A percentile compares a stretch with the other conserved stretches of the same genome.
Evolutionary conservation across 176 grass and related monocot genomes (phyloP).

Genomic region (Hsuehochloa calcarea): DNA sequence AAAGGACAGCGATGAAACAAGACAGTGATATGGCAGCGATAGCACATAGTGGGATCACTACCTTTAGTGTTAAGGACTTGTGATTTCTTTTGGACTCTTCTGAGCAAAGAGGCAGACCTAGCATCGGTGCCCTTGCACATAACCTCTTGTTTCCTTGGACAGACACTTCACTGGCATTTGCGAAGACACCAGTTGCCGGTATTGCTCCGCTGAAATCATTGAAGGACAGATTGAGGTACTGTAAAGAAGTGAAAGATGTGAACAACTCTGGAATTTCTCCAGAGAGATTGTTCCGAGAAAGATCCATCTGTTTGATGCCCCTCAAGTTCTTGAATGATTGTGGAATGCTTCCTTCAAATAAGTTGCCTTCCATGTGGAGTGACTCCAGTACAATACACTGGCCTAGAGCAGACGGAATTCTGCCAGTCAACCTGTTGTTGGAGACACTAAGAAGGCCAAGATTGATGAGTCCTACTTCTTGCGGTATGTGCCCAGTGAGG

Average conservation of each 20-base stretch:
- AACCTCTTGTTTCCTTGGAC: slow-evolving; percentile 41
- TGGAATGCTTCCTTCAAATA: slow-evolving; percentile 47
- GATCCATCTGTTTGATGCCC: slow-evolving; percentile 38
- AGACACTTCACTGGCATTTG: slow-evolving; percentile 26
- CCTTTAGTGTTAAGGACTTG: slow-evolving; percentile 13
- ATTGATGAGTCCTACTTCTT: slow-evolving; percentile 46
- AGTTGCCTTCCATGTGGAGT: slow-evolving; percentile 45
- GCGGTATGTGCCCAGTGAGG: slow-evolving; percentile 36
- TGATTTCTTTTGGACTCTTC: background rate
- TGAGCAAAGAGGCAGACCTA: slow-evolving; percentile 32
- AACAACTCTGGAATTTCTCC: slow-evolving; percentile 48
- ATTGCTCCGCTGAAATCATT: slow-evolving; percentile 46
- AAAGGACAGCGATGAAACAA: background rate
- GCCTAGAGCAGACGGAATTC: slow-evolving; percentile 35
- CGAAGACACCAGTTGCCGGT: slow-evolving; percentile 33
- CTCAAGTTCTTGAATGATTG: slow-evolving; percentile 18
- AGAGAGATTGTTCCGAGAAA: slow-evolving; percentile 50
- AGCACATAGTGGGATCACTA: slow-evolving; percentile 14
- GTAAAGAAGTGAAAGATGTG: slow-evolving; percentile 9
- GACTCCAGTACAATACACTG: slow-evolving; percentile 40
- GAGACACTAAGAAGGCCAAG: slow-evolving; percentile 20
- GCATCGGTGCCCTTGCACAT: slow-evolving; percentile 1
- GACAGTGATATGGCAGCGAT: background rate
- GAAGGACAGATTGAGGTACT: slow-evolving; percentile 55
- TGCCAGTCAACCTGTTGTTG: slow-evolving; percentile 30